These are phyloP conservation scores for Penicillium turbatum DNA, from an alignment of 495 filamentous ascomycete species.

Conservation along the genomic window DNA sequence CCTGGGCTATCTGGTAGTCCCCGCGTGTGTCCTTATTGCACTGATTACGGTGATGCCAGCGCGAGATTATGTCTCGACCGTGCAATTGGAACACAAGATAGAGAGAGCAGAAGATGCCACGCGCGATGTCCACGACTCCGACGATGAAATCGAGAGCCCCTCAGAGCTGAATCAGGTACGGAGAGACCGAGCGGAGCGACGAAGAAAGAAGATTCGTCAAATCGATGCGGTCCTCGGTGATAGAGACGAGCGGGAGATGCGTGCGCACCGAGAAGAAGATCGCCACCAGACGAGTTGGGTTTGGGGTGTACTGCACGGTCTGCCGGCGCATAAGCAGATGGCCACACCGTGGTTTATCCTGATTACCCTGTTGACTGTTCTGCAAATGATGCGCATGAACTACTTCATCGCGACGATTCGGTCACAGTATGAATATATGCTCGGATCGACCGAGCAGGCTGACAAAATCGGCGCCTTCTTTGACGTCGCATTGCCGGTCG, in stretches of 20 bases:
- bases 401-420: conserved; percentile 94
- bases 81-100: conserved; percentile 57
- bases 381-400: conserved; percentile 96
- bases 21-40: conserved; percentile 50
- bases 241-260: conserved; percentile 51
- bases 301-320: conserved; percentile 83
- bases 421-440: conserved; percentile 74
- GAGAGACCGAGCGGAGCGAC: conserved; percentile 55
- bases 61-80: conserved; percentile 56
- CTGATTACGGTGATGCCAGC: conserved; percentile 59
- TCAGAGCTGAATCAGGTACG: conserved; percentile 48
- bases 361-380: conserved; percentile 82
- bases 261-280: conserved; percentile 49
- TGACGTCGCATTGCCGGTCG: conserved; percentile 83
- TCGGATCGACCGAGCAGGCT: conserved; percentile 55
- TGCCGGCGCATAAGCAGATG: conserved; percentile 70
- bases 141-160: conserved; percentile 46
- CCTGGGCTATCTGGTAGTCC: conserved; percentile 57
- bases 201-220: conserved; percentile 59
- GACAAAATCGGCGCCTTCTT: conserved; percentile 79
- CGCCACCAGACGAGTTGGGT: conserved; percentile 48
- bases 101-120: conserved; percentile 50
- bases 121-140: conserved; percentile 56
- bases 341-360: conserved; percentile 83
- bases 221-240: conserved; percentile 62